These are phyloP conservation scores for Graphiopsis chlorocephala DNA, from an alignment of 2,329 filamentous ascomycete species.

Conservation along the genomic window DNA sequence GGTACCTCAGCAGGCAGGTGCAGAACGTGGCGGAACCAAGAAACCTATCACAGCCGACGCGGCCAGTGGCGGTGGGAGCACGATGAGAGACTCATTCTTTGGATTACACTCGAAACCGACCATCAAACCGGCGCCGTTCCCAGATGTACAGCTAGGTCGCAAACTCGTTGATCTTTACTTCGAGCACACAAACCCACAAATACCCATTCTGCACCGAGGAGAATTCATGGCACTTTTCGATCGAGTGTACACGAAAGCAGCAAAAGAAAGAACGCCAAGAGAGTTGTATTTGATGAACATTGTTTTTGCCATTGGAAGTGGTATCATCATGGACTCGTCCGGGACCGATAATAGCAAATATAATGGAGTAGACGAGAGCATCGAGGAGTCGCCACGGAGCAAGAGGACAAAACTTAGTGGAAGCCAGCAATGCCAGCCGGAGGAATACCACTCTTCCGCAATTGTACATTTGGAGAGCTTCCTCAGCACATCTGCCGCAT, in stretches of 20 bases:
- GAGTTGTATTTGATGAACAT: conserved; percentile 96
- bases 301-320: conserved; percentile 92
- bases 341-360: conserved; percentile 35
- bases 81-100: conserved; percentile 94
- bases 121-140: conserved; percentile 82
- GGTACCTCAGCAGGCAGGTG: conserved; percentile 50
- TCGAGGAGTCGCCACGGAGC: conserved; percentile 30
- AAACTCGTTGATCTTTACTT: conserved; percentile 83
- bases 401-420: conserved; percentile 52
- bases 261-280: conserved; percentile 65
- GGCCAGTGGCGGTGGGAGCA: conserved; percentile 61
- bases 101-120: conserved; percentile 89
- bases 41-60: conserved; percentile 52
- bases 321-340: conserved; percentile 72
- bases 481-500: conserved; percentile 61
- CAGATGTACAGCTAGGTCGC: conserved; percentile 69
- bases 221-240: conserved; percentile 91
- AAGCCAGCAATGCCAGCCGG: conserved; percentile 66
- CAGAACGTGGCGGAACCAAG: conserved; percentile 61
- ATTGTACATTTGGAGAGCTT: conserved; percentile 89
- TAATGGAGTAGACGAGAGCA: conserved; percentile 26
- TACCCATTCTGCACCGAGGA: conserved; percentile 82
- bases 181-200: conserved; percentile 93
- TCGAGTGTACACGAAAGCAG: conserved; percentile 69
- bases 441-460: conserved; percentile 93